Conservation (phyloP, 2,329 filamentous ascomycete genomes). For the Mariannaea sp. region DNA sequence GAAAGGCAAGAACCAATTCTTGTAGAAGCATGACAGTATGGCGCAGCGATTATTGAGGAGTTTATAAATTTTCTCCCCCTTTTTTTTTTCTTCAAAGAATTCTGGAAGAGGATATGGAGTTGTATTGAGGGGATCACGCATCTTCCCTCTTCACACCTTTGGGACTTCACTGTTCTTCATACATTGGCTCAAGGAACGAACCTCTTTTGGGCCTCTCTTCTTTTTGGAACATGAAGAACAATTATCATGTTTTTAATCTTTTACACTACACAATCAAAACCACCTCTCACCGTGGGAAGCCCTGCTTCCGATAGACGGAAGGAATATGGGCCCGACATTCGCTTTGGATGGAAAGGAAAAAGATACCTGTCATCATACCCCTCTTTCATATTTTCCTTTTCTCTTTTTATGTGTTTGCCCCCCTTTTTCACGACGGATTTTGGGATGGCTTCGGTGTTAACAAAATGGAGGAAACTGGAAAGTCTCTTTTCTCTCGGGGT, state of each 20-base stretch:
- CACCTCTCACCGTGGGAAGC: not conserved
- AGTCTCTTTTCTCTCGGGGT: slow-evolving; percentile 1
- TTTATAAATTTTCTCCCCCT: no score
- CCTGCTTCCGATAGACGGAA: slow-evolving; percentile 33
- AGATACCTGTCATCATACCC: slow-evolving; percentile 26
- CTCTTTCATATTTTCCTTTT: slow-evolving; percentile 17
- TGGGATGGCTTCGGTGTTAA: slow-evolving; percentile 4
- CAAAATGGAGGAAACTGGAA: slow-evolving; percentile 12
- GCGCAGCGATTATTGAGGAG: slow-evolving; percentile 33
- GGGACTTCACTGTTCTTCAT: slow-evolving; percentile 15
- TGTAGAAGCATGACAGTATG: slow-evolving; percentile 39
- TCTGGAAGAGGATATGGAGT: slow-evolving; percentile 28
- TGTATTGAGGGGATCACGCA: not conserved
- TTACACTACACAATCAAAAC: slow-evolving; percentile 9
- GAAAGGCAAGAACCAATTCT: slow-evolving; percentile 32
- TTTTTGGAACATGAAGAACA: slow-evolving; percentile 21
- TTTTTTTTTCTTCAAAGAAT: slow-evolving; percentile 26
- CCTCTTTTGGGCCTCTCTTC: slow-evolving; percentile 10
- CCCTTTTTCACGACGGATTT: slow-evolving; percentile 11
- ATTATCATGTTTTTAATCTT: slow-evolving; percentile 25
- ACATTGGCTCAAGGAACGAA: slow-evolving; percentile 8
- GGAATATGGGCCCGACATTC: slow-evolving; percentile 27
- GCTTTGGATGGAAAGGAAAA: slow-evolving; percentile 28
- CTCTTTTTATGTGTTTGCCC: no score
- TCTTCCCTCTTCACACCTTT: slow-evolving; percentile 12